phyloP scores from a whole-genome alignment of 176 grass and related monocot genomes.

The Hordeum vulgare region DNA sequence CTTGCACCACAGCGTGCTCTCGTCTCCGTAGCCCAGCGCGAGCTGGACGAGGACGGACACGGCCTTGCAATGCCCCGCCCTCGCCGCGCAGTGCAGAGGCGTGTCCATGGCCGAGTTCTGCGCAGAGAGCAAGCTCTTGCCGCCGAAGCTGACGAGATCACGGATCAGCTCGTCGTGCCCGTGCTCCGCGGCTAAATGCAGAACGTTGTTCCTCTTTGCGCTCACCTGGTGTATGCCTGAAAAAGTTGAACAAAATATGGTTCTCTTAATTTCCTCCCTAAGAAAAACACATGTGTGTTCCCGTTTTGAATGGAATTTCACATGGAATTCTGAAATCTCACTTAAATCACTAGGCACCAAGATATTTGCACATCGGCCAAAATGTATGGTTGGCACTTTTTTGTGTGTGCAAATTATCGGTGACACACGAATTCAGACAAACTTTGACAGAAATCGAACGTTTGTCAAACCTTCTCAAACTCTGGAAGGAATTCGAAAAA shows the following conservation, averaged over 20 bases:
- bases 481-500: too few relatives aligned
- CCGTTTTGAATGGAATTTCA: too few relatives aligned
- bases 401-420: too few relatives aligned
- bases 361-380: too few relatives aligned
- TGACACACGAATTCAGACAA: too few relatives aligned
- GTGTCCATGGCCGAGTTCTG: slow-evolving; percentile 16
- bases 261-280: too few relatives aligned
- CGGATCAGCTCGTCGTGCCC: not conserved
- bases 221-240: not conserved
- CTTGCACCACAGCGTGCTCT: not conserved
- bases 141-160: not conserved
- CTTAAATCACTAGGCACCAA: too few relatives aligned
- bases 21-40: not conserved
- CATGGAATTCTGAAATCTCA: too few relatives aligned
- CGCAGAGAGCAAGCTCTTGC: not conserved
- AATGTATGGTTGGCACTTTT: too few relatives aligned
- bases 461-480: too few relatives aligned
- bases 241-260: not conserved
- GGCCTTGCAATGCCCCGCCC: not conserved
- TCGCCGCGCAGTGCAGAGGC: slow-evolving; percentile 18
- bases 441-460: too few relatives aligned
- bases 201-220: not conserved
- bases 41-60: not conserved
- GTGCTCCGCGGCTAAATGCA: not conserved
- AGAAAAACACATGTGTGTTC: too few relatives aligned